phyloP scores from a whole-genome alignment of 2,329 filamentous ascomycete species.

The Fusarium luffae region DNA sequence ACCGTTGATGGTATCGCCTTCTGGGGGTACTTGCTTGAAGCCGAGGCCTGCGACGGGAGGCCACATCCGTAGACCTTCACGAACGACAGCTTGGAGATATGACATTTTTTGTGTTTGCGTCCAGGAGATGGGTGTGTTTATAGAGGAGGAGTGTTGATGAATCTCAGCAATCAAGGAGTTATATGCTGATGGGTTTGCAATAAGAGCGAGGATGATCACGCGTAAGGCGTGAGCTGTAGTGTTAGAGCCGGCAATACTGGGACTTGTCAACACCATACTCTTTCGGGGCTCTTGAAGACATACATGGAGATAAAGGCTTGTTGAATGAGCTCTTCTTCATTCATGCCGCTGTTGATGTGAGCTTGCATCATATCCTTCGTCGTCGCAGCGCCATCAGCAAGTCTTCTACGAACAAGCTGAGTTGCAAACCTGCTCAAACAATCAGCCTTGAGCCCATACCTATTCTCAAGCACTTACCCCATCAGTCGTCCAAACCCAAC shows the following conservation, averaged over 20 bases:
- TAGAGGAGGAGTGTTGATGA: slow-evolving; percentile 51
- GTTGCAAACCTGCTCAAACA: slow-evolving; percentile 25
- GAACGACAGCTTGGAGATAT: slow-evolving; percentile 68
- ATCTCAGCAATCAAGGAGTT: slow-evolving; percentile 57
- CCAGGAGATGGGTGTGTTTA: slow-evolving; percentile 57
- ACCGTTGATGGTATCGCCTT: slow-evolving; percentile 64
- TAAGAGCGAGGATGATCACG: slow-evolving; percentile 62
- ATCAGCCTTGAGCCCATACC: background rate
- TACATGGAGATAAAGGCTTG: slow-evolving; percentile 56
- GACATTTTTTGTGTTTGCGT: slow-evolving; percentile 59
- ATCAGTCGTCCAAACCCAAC: slow-evolving; percentile 55
- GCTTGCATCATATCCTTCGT: slow-evolving; percentile 55
- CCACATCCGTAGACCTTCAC: slow-evolving; percentile 66
- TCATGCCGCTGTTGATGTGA: slow-evolving; percentile 53
- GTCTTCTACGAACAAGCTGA: slow-evolving; percentile 36
- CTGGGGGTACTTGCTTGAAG: slow-evolving; percentile 64
- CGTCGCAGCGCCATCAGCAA: slow-evolving; percentile 29
- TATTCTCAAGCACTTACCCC: slow-evolving; percentile 44
- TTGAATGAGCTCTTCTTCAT: slow-evolving; percentile 51
- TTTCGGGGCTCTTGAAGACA: background rate
- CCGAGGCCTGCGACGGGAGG: slow-evolving; percentile 65
- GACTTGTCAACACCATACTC: background rate
- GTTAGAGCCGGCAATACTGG: slow-evolving; percentile 68
- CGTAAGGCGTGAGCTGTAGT: slow-evolving; percentile 67
- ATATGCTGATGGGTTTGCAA: slow-evolving; percentile 58